phyloP scores from a whole-genome alignment of 2,329 filamentous ascomycete genomes.

The Penicillium frequentans region DNA sequence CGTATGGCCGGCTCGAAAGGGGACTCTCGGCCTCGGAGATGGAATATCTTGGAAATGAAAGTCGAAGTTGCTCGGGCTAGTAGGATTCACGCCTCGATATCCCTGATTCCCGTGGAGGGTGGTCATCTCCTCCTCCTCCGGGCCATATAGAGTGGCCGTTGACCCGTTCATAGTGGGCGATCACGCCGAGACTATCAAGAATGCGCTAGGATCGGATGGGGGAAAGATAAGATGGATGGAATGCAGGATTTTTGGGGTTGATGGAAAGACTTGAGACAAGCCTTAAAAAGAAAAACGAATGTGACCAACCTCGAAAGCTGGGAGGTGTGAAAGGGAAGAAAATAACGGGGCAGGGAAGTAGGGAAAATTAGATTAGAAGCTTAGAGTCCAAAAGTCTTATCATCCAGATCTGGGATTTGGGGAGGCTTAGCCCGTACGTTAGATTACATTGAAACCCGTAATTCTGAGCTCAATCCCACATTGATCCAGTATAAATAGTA shows the following conservation, averaged over 20 bases:
- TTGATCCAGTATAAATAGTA: neutral
- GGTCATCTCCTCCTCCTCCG: slow-evolving; percentile 25
- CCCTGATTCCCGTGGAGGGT: slow-evolving; percentile 22
- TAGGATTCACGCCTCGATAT: slow-evolving; percentile 8
- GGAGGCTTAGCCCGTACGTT: neutral
- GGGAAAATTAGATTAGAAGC: neutral
- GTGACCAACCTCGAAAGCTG: neutral
- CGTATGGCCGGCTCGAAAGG: slow-evolving; percentile 19
- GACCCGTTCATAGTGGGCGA: slow-evolving; percentile 6
- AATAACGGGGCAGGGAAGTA: neutral
- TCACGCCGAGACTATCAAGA: neutral
- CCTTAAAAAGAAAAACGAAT: neutral
- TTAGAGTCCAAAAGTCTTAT: neutral
- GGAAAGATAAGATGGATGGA: neutral
- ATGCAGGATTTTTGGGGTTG: neutral
- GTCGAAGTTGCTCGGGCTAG: slow-evolving; percentile 17
- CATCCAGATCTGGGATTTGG: neutral
- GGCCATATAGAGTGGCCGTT: neutral
- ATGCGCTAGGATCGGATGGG: neutral
- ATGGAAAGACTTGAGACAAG: neutral
- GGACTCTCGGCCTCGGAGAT: slow-evolving; percentile 21
- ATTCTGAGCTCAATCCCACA: neutral
- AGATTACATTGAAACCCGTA: neutral
- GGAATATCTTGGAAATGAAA: slow-evolving; percentile 14
- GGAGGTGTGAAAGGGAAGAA: neutral